Evolutionary conservation across 371 early-diverging fungal species (phyloP).

Genomic region (Enterospora canceri): DNA sequence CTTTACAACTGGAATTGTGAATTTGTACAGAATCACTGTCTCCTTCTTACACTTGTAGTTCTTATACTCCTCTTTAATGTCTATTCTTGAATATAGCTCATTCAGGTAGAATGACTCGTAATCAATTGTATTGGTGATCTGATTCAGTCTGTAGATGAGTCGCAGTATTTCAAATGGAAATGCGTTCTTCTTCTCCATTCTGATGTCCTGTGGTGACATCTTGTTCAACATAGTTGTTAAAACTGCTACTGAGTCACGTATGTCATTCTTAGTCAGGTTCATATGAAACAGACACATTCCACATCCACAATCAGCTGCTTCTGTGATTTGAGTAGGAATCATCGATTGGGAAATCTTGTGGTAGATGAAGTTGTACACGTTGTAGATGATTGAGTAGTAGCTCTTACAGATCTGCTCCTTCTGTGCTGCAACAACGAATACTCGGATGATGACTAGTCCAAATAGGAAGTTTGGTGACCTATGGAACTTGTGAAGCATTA

Average conservation of each 20-base stretch:
- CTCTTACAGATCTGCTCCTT: background rate
- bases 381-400: background rate
- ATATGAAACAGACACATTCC: slow-evolving; percentile 24
- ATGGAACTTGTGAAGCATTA: slow-evolving; percentile 34
- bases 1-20: slow-evolving; percentile 50
- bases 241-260: slow-evolving; percentile 31
- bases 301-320: background rate
- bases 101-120: slow-evolving; percentile 47
- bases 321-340: background rate
- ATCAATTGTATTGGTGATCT: slow-evolving; percentile 21
- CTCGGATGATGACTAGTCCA: slow-evolving; percentile 10
- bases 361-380: background rate
- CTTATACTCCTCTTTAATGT: slow-evolving; percentile 51
- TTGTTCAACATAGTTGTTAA: slow-evolving; percentile 30
- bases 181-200: slow-evolving; percentile 33
- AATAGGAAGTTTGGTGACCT: slow-evolving; percentile 6
- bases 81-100: slow-evolving; percentile 37
- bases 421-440: background rate
- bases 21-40: slow-evolving; percentile 44
- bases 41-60: slow-evolving; percentile 36
- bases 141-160: slow-evolving; percentile 42
- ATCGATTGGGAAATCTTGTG: background rate
- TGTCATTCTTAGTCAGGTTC: slow-evolving; percentile 36
- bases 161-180: slow-evolving; percentile 43
- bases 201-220: slow-evolving; percentile 19